phyloP scores from a whole-genome alignment of 2,329 filamentous ascomycete species.

The Colletotrichum sojae region DNA sequence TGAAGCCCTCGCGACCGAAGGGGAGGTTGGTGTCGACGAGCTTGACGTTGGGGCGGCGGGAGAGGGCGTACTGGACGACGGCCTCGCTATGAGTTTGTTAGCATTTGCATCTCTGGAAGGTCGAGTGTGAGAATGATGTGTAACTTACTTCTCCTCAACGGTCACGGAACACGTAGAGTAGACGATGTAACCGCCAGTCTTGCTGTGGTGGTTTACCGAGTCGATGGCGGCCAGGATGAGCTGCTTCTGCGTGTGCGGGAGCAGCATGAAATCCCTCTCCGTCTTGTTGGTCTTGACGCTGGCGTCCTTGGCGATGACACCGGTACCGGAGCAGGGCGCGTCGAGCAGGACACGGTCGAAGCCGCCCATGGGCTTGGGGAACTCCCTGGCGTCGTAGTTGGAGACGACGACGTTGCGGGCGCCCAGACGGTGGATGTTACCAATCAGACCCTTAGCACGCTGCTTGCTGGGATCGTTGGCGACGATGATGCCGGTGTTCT shows the following conservation, averaged over 20 bases:
- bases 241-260: conserved; percentile 96
- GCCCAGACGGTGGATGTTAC: conserved; percentile 95
- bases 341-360: conserved; percentile 96
- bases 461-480: conserved; percentile 97
- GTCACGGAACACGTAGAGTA: conserved; percentile 98
- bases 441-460: conserved; percentile 96
- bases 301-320: conserved; percentile 97
- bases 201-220: conserved; percentile 90
- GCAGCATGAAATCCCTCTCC: conserved; percentile 90
- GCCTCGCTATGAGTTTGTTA: conserved; percentile 74
- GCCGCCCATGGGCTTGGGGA: conserved; percentile 93
- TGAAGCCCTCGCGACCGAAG: conserved; percentile 95
- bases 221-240: conserved; percentile 94
- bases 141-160: conserved; percentile 78
- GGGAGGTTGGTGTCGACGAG: conserved; percentile 91
- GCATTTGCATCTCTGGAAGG: not conserved
- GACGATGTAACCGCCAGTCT: conserved; percentile 94
- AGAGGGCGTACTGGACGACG: conserved; percentile 93
- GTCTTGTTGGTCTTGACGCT: conserved; percentile 99
- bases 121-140: not conserved
- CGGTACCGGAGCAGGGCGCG: conserved; percentile 78
- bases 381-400: conserved; percentile 94
- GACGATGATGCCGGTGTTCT: conserved; percentile 95
- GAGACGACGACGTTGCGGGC: conserved; percentile 91
- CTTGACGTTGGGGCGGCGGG: conserved; percentile 92